phyloP scores from a whole-genome alignment of 1,284 basidiomycete genomes.

The Kalmanozyma brasiliensis region DNA sequence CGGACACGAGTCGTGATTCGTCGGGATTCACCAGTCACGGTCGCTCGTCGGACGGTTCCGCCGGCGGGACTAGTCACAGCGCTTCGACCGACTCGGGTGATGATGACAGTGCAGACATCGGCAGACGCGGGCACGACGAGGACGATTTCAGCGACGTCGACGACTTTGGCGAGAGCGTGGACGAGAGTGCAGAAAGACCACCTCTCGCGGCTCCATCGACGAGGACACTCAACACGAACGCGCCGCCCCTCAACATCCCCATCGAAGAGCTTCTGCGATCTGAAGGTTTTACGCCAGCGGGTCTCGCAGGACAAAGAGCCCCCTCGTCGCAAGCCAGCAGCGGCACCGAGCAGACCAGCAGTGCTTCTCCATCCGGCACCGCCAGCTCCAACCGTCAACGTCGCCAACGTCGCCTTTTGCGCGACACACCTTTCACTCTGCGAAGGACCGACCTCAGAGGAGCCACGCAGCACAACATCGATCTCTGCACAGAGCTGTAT shows the following conservation, averaged over 20 bases:
- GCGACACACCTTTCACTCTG: slow-evolving; percentile 5
- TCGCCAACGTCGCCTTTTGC: not conserved
- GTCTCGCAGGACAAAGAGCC: slow-evolving; percentile 3
- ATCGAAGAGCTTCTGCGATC: slow-evolving; percentile 40
- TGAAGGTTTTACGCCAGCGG: slow-evolving; percentile 21
- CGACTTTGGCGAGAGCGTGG: slow-evolving; percentile 6
- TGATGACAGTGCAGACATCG: not conserved
- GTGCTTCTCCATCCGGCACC: not conserved
- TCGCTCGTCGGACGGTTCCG: slow-evolving; percentile 20
- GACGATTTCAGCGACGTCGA: slow-evolving; percentile 7
- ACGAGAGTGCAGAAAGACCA: not conserved
- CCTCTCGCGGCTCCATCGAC: not conserved
- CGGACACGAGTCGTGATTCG: slow-evolving; percentile 32
- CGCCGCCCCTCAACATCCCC: slow-evolving; percentile 45
- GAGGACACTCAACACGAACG: slow-evolving; percentile 5
- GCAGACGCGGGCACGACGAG: not conserved
- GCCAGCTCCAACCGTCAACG: not conserved
- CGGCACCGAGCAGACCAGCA: slow-evolving; percentile 11
- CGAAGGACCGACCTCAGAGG: slow-evolving; percentile 31
- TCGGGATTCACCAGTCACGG: slow-evolving; percentile 9
- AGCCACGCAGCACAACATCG: slow-evolving; percentile 27
- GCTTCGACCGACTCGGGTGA: slow-evolving; percentile 7
- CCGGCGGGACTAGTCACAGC: not conserved
- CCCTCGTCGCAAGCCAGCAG: slow-evolving; percentile 6
- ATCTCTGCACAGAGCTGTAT: slow-evolving; percentile 17